These are phyloP conservation scores for Candolleomyces eurysporus DNA, from an alignment of 768 basidiomycete species.

Conservation along the genomic window DNA sequence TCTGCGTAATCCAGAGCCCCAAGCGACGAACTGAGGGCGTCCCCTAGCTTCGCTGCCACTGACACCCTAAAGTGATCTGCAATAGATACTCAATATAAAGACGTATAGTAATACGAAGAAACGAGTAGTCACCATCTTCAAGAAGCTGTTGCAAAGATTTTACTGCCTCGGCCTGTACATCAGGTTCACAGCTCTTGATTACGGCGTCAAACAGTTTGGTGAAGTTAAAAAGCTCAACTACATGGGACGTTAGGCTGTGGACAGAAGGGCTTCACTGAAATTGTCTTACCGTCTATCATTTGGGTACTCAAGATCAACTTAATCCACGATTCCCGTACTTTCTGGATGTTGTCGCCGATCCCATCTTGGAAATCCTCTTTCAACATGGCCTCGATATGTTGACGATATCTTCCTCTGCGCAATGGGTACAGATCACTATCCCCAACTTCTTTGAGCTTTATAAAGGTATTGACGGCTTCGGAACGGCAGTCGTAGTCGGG, in stretches of 20 bases:
- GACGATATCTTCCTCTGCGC: no score
- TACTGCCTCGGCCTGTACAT: neutral
- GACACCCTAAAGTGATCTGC: neutral
- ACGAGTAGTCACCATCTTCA: neutral
- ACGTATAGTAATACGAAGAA: neutral
- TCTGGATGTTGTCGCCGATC: neutral
- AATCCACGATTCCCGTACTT: neutral
- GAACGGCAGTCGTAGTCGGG: neutral
- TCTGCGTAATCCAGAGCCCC: neutral
- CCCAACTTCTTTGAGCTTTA: neutral
- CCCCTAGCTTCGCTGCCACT: neutral
- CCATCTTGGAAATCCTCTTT: neutral
- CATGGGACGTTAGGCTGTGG: no score
- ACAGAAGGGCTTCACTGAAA: neutral
- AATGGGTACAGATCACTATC: neutral
- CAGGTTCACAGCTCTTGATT: neutral
- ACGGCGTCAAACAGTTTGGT: neutral
- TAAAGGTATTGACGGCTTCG: neutral
- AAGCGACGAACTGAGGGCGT: neutral
- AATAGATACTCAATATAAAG: neutral
- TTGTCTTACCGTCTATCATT: neutral
- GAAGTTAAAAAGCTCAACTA: neutral
- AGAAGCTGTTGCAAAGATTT: neutral
- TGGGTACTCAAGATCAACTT: neutral
- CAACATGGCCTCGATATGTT: neutral